Evolutionary conservation across 768 basidiomycete genomes (phyloP), one percentile per base, ranked within the genome.

Genomic region (Lactarius deliciosus): DNA sequence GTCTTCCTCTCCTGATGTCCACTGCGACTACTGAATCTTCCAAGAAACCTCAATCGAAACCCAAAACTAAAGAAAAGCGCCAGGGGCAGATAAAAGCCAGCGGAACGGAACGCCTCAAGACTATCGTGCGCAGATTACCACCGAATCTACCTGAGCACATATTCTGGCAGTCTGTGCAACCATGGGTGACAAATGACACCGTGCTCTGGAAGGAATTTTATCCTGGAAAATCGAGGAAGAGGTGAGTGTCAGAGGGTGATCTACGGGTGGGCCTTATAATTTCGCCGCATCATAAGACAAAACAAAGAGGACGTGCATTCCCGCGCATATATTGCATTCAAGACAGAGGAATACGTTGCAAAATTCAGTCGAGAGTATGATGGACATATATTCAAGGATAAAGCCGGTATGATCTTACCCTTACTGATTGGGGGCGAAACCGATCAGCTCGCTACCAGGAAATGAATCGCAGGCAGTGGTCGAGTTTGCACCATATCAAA

Each of bases 401-500:
- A 95, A 81, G 82, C 89, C 68, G 96, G 96, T 94, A 67, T 45
- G 86, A 72, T 5, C 36, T 53, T 15, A 30, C 55, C 11, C 20
- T 41, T 50, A 22, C 60, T 32, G 53, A 34, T 22, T 10, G n/a
- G 22, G 40, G 54, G 50, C 43, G 47, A 40, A 60, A 34, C 28
- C 28, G 28, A 34, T 7, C 22, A 50, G 54, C 36, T 41, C 25
- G 25, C 60, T 55, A 6, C 13, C 70, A 96, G 96, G 96, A 18
- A 90, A 89, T 72, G 93, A 96, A 74, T 92, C 87, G 2, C 82
- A 89, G 58, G 95, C 92, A 1, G 81, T 97, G 5, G 94, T 99
- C 8, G 96, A 99, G 76, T 98, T 91, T 73, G 91, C 97, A 0
- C 94, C 95, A 5, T 92, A 90, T 69, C 95, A 94, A 75, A 97